A percentile compares a stretch with the other conserved stretches of the same genome.
Conservation (phyloP, 768 basidiomycete genomes). For the Cytidiella melzeri region DNA sequence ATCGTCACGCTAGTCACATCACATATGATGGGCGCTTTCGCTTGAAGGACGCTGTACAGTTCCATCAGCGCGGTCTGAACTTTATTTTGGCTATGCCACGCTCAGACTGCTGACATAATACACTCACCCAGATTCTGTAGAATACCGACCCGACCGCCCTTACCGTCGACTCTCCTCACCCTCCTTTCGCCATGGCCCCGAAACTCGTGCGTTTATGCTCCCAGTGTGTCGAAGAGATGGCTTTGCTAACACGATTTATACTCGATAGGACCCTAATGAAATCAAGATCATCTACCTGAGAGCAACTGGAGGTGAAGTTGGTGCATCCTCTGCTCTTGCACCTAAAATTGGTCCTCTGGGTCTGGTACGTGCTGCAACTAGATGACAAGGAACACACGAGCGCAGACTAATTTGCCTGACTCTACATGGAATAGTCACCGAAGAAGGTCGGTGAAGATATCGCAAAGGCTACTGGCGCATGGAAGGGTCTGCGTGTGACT, state of each 20-base stretch:
- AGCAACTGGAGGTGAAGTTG: slow-evolving; percentile 98
- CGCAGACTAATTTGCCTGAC: too few relatives aligned
- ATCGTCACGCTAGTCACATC: too few relatives aligned
- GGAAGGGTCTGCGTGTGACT: slow-evolving; percentile 99
- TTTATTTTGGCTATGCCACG: slow-evolving; percentile 33
- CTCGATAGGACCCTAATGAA: slow-evolving; percentile 87
- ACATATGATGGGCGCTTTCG: too few relatives aligned
- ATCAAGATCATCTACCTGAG: slow-evolving; percentile 99
- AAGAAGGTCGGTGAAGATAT: slow-evolving; percentile 99
- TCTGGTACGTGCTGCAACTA: slow-evolving; percentile 70
- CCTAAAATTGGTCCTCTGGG: slow-evolving; percentile 99
- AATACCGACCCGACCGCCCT: slow-evolving; percentile 15
- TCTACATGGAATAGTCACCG: slow-evolving; percentile 64
- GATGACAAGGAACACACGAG: too few relatives aligned
- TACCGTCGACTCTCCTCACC: slow-evolving; percentile 27
- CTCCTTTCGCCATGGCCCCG: slow-evolving; percentile 56
- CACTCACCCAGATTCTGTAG: slow-evolving; percentile 10
- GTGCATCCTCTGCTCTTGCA: slow-evolving; percentile 95
- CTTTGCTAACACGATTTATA: neutral
- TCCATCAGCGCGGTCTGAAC: slow-evolving; percentile 45
- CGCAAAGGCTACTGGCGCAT: slow-evolving; percentile 94
- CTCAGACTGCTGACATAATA: slow-evolving; percentile 16
- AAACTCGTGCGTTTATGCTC: slow-evolving; percentile 52
- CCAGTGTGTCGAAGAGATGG: neutral
- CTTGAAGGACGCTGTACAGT: slow-evolving; percentile 63